phyloP scores from a whole-genome alignment of 495 filamentous ascomycete species.

The Amphirosellinia nigrospora region DNA sequence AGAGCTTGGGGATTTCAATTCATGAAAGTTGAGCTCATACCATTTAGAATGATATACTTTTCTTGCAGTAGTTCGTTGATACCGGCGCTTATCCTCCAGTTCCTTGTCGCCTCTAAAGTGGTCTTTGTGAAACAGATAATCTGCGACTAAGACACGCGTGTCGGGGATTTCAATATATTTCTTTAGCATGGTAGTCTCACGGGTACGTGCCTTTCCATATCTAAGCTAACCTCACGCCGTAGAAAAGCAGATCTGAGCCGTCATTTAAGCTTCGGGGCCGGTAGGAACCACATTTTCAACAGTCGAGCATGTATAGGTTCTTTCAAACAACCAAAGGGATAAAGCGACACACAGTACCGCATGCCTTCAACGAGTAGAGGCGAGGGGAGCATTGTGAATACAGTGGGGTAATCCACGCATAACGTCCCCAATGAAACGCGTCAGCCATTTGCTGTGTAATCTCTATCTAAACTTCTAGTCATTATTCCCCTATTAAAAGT shows the following conservation, averaged over 20 bases:
- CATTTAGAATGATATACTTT: neutral
- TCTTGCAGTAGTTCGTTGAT: neutral
- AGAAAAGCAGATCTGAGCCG: neutral
- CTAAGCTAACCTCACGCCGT: neutral
- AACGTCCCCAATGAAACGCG: neutral
- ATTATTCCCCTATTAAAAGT: neutral
- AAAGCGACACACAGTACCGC: neutral
- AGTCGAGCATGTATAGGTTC: neutral
- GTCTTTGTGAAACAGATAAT: conserved; percentile 8
- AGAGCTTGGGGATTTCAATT: neutral
- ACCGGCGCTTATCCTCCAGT: neutral
- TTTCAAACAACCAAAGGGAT: neutral
- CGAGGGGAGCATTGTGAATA: neutral
- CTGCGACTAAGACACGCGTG: conserved; percentile 14
- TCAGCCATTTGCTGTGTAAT: neutral
- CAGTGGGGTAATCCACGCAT: neutral
- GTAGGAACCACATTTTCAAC: neutral
- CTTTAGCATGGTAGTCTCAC: conserved; percentile 8
- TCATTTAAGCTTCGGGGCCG: neutral
- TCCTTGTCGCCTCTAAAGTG: neutral
- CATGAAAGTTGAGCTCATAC: neutral
- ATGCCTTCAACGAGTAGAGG: neutral
- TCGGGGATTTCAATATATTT: conserved; percentile 16
- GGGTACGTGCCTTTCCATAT: conserved; percentile 20
- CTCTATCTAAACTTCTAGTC: neutral